phyloP scores from a whole-genome alignment of 2,329 filamentous ascomycete species.

The Alternaria panax region DNA sequence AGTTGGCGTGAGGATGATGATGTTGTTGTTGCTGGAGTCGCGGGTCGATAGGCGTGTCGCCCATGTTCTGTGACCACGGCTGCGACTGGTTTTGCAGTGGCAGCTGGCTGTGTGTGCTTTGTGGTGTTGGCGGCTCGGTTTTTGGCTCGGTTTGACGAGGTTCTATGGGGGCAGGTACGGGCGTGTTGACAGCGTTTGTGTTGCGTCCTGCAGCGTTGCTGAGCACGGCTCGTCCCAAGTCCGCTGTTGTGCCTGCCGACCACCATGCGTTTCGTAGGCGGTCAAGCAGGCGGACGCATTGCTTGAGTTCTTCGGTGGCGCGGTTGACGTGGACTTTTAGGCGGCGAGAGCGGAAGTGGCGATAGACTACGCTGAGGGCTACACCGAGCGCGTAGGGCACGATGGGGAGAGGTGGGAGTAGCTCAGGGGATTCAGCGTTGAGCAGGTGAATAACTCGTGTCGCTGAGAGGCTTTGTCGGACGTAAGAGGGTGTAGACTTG shows the following conservation, averaged over 20 bases:
- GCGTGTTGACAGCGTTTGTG: slow-evolving; percentile 46
- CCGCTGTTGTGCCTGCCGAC: slow-evolving; percentile 57
- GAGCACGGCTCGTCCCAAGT: slow-evolving; percentile 49
- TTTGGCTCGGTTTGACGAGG: slow-evolving; percentile 29
- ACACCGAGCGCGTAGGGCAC: slow-evolving; percentile 64
- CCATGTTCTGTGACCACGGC: slow-evolving; percentile 34
- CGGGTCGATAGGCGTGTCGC: slow-evolving; percentile 43
- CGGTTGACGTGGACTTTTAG: slow-evolving; percentile 57
- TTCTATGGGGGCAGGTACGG: slow-evolving; percentile 33
- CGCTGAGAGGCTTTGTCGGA: slow-evolving; percentile 64
- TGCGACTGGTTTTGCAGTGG: slow-evolving; percentile 18
- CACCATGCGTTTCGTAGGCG: slow-evolving; percentile 55
- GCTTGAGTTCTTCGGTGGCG: slow-evolving; percentile 55
- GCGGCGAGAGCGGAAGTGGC: slow-evolving; percentile 62
- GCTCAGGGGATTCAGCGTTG: slow-evolving; percentile 54
- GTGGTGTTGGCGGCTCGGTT: slow-evolving; percentile 28
- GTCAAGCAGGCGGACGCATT: slow-evolving; percentile 55
- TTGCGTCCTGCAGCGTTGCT: slow-evolving; percentile 49
- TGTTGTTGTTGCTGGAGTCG: slow-evolving; percentile 38
- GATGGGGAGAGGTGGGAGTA: slow-evolving; percentile 61
- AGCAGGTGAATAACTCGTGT: slow-evolving; percentile 63
- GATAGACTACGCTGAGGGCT: slow-evolving; percentile 64
- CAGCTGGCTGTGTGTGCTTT: slow-evolving; percentile 21
- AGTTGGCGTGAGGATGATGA: slow-evolving; percentile 19
- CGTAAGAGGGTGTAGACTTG: slow-evolving; percentile 59